Base-by-base conservation (phyloP, 345 rosid genomes). In the Salix udensis region DNA sequence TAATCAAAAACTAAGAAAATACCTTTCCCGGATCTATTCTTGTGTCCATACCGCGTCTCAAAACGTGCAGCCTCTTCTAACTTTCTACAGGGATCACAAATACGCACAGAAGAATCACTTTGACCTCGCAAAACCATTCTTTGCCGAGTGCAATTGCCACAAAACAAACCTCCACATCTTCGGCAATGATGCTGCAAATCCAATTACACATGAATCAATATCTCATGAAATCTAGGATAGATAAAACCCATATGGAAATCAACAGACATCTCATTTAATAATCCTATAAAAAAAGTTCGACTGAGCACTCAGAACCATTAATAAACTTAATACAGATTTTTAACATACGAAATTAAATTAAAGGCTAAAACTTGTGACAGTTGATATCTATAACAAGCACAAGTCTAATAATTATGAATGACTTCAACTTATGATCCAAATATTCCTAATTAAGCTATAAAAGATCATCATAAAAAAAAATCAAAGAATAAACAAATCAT, bases 31-130 rank as follows among this genome's bases (percentile, higher is more conserved):
- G 84, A 69, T 87, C 90, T 85, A 74, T 46, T 84, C 79, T 80
- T 89, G 84, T 90, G 69, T 46, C 96, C 91, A 65, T 89, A 88
- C 7, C 97, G 92, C 83, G 87, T 70, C 90, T 96, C 98, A 77
- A 91, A 92, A 18, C 97, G 90, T 0, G 94, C 96, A 1, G 97
- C 97, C 88, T 93, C 98, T 85, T 93, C 97, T 39, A 93, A 83
- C 65, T 81, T 87, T 83, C 91, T 93, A 87, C 98, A 96, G 2
- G 99, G 96, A 52, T 93, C 98, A 76, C 98, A 93, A 67, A 90
- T 88, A 46, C 98, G 94, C 55, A 96, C 98, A 30, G 98, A 89
- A 0, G 92, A 79, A 83, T 96, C 97, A 37, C 99, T 97, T 83
- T 93, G 96, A 13, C 99, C 97, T 8, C 98, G 92, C 67, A 96